phyloP scores from a whole-genome alignment of 1,284 basidiomycete species.

The Rugosomyces carneus region DNA sequence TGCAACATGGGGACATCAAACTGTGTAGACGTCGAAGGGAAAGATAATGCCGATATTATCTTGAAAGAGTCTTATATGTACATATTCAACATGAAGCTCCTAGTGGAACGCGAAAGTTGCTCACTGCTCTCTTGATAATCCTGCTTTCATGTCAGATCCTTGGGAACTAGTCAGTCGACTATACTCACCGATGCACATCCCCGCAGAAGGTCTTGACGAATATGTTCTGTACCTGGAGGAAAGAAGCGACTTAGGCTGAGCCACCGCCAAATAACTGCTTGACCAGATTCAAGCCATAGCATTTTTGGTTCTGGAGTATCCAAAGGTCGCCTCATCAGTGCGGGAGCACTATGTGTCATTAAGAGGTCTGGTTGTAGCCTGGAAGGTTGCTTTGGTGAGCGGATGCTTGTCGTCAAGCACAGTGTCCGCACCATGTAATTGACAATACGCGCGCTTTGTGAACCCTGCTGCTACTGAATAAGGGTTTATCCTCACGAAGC shows the following conservation, averaged over 20 bases:
- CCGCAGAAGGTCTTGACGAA: constrained; percentile 36
- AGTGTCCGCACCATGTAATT: constrained; percentile 46
- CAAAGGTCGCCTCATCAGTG: constrained; percentile 37
- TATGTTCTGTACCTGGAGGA: constrained; percentile 34
- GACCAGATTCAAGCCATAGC: constrained; percentile 40
- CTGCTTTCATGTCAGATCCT: constrained; percentile 28
- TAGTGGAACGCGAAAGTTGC: constrained; percentile 12
- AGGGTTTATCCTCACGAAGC: constrained; percentile 62
- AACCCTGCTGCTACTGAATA: constrained; percentile 60
- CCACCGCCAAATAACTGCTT: constrained; percentile 61
- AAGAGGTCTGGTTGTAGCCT: constrained; percentile 61
- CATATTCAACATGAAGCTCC: background rate
- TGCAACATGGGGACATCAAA: constrained; percentile 29
- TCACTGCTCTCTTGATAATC: constrained; percentile 69
- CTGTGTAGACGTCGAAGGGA: constrained; percentile 35
- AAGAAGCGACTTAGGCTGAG: constrained; percentile 61
- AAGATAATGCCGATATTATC: constrained; percentile 43
- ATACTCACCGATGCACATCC: constrained; percentile 56
- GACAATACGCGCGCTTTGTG: constrained; percentile 63
- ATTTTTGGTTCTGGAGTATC: constrained; percentile 23
- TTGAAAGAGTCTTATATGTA: constrained; percentile 51
- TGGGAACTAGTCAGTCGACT: background rate
- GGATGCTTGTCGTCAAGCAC: background rate
- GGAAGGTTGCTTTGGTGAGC: constrained; percentile 2
- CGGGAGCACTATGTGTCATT: constrained; percentile 53